phyloP scores from a whole-genome alignment of 177 flowering plant genomes.

The Vitis hybrid region DNA sequence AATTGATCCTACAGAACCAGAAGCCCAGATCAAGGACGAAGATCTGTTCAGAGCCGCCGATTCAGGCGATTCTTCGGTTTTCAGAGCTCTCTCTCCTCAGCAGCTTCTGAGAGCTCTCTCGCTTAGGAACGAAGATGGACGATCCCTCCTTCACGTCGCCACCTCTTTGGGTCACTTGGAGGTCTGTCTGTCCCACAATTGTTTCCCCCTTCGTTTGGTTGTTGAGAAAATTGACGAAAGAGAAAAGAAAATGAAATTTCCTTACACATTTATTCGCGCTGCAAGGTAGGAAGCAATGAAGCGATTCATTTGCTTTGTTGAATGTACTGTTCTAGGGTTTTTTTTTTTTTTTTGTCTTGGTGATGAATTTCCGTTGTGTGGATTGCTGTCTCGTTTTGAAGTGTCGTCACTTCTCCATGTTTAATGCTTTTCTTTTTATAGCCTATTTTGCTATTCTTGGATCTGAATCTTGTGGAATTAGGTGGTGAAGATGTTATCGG shows the following conservation, averaged over 20 bases:
- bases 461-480: conserved; percentile 15
- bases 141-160: conserved; percentile 86
- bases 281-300: too few species aligned
- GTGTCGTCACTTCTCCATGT: too few species aligned
- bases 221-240: too few species aligned
- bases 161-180: conserved; percentile 53
- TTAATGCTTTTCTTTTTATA: too few species aligned
- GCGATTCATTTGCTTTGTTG: too few species aligned
- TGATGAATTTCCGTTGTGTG: background rate
- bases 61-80: conserved; percentile 47
- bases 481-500: conserved; percentile 59
- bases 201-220: too few species aligned
- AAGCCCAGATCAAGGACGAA: conserved; percentile 29
- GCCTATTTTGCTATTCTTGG: background rate
- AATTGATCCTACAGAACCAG: conserved; percentile 29
- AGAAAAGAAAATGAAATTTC: too few species aligned
- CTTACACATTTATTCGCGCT: too few species aligned
- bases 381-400: too few species aligned
- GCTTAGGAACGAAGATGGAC: conserved; percentile 76
- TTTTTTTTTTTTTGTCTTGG: background rate
- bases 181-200: conserved; percentile 26
- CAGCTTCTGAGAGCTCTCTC: conserved; percentile 43
- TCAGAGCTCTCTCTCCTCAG: conserved; percentile 47
- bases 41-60: conserved; percentile 79
- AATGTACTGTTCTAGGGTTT: background rate